phyloP scores from a whole-genome alignment of 78 protist genomes.

The Polysphondylium violaceum region DNA sequence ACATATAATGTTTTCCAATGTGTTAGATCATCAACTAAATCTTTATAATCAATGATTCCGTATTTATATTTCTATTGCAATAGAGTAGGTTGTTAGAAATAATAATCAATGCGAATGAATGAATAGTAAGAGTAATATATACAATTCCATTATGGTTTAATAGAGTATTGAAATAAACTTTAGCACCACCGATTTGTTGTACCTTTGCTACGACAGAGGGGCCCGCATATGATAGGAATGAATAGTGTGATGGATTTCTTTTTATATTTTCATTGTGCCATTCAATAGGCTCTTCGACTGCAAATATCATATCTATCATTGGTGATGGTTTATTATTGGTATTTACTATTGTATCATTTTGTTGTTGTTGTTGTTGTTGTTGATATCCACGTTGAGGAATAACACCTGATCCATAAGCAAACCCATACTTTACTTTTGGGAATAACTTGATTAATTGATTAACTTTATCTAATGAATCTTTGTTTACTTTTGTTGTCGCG shows the following conservation, averaged over 20 bases:
- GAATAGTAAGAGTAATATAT: neutral
- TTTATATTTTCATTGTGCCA: conserved; percentile 51
- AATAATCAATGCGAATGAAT: no score
- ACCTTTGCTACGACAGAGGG: neutral
- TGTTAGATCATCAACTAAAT: conserved; percentile 34
- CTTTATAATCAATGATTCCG: conserved; percentile 65
- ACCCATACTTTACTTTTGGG: conserved; percentile 65
- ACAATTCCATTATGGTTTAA: conserved; percentile 54
- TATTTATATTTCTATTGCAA: conserved; percentile 45
- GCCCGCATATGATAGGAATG: conserved; percentile 36
- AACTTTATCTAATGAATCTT: conserved; percentile 22
- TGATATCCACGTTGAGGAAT: conserved; percentile 49
- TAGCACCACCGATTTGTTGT: conserved; percentile 15
- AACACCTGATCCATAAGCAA: conserved; percentile 78
- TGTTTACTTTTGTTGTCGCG: neutral
- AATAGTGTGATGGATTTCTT: conserved; percentile 15
- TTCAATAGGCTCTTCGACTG: conserved; percentile 37
- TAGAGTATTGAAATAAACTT: conserved; percentile 54
- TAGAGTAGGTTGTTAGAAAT: no score
- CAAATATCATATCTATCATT: conserved; percentile 69
- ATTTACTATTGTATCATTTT: neutral
- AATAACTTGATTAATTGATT: conserved; percentile 10
- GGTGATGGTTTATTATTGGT: conserved; percentile 1
- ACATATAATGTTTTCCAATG: conserved; percentile 63
- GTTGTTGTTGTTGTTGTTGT: conserved; percentile 1